Conservation (phyloP, 768 basidiomycete genomes). For the Podaxis sp. region DNA sequence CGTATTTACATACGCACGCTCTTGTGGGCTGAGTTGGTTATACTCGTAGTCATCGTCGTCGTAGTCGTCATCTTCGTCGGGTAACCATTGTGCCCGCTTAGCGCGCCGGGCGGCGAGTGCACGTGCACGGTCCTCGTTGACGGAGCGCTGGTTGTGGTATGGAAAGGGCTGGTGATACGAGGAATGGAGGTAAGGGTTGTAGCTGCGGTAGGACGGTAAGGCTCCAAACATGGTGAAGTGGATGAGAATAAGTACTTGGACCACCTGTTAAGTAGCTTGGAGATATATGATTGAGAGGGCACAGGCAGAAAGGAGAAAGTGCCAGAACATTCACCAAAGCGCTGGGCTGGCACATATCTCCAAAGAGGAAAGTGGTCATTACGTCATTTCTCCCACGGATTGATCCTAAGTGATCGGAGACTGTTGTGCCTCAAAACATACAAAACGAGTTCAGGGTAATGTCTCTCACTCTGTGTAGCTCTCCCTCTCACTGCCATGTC, state of each 20-base stretch:
- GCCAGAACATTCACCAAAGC: neutral
- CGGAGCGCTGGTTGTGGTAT: constrained; percentile 18
- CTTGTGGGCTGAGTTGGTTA: constrained; percentile 27
- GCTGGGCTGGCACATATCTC: neutral
- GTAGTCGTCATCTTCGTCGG: constrained; percentile 35
- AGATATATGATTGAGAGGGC: neutral
- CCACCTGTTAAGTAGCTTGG: neutral
- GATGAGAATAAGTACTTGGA: neutral
- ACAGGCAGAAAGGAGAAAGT: neutral
- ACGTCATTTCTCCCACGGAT: constrained; percentile 7
- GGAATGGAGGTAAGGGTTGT: constrained; percentile 28
- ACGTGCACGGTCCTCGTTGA: constrained; percentile 24
- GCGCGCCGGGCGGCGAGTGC: constrained; percentile 34
- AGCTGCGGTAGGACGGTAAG: constrained; percentile 10
- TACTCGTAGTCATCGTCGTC: constrained; percentile 31
- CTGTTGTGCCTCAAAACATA: constrained; percentile 13
- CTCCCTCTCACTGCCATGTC: constrained; percentile 19
- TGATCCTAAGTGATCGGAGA: constrained; percentile 19
- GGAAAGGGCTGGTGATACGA: constrained; percentile 24
- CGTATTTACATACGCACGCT: constrained; percentile 34
- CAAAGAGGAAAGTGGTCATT: neutral
- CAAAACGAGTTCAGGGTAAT: constrained; percentile 1
- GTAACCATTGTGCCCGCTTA: constrained; percentile 39
- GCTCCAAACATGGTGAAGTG: neutral
- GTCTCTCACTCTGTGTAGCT: constrained; percentile 13